Conservation (phyloP, 2,329 filamentous ascomycete genomes). For the Mollisia scopiformis region DNA sequence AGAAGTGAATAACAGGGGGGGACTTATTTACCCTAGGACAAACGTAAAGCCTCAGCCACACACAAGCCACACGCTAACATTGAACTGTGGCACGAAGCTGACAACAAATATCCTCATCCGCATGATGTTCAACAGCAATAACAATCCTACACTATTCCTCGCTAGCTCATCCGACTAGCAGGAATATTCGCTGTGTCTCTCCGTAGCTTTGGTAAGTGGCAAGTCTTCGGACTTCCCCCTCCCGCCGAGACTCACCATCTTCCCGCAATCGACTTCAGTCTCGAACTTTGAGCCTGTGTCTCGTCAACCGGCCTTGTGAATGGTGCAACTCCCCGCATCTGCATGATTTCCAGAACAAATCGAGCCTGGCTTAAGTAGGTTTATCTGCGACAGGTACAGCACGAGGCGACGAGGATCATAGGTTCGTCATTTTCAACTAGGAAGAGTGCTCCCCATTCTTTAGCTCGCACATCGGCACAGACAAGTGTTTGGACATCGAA, state of each 20-base stretch:
- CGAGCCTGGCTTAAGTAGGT: neutral
- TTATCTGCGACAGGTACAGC: neutral
- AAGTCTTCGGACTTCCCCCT: neutral
- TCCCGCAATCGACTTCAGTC: neutral
- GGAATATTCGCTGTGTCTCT: neutral
- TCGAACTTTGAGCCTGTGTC: neutral
- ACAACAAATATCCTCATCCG: neutral
- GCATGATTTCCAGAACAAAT: neutral
- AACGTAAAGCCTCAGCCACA: neutral
- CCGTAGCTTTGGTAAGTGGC: neutral
- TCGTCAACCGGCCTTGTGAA: neutral
- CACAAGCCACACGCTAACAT: neutral
- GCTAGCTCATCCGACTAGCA: neutral
- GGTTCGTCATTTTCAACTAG: neutral
- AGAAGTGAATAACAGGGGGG: no score
- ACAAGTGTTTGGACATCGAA: neutral
- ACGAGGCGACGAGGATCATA: slow-evolving; percentile 2
- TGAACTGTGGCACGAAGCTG: neutral
- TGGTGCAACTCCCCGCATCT: neutral
- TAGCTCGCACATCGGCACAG: neutral
- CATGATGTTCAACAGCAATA: neutral
- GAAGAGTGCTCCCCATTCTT: neutral
- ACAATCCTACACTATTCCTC: no score
- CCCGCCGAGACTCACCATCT: neutral
- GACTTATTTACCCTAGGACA: no score